These are phyloP conservation scores for Nothophytophthora sp. DNA, from an alignment of 352 stramenopile genomes.

Conservation along the genomic window DNA sequence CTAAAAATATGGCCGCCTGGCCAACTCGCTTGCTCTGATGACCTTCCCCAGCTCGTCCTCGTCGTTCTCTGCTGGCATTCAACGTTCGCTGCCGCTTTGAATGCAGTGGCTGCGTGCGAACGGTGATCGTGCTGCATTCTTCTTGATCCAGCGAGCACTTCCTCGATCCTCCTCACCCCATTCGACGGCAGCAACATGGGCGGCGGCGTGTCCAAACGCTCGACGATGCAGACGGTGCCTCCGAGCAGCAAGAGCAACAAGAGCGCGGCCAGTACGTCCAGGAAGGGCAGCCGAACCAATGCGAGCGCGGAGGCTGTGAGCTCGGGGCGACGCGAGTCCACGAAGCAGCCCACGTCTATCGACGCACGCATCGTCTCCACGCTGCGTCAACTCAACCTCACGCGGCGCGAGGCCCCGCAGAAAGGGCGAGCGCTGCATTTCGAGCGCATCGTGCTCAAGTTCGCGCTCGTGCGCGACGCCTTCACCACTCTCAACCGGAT, in stretches of 20 bases:
- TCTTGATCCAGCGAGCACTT: too few species aligned
- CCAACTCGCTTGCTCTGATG: too few species aligned
- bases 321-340: constrained; percentile 26
- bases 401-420: constrained; percentile 36
- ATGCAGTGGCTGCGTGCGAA: too few species aligned
- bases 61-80: constrained; percentile 8
- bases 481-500: constrained; percentile 70
- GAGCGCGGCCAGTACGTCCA: constrained; percentile 9
- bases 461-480: constrained; percentile 55
- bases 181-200: constrained; percentile 31
- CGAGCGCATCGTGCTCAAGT: constrained; percentile 79
- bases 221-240: background rate
- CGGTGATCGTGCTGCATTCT: too few species aligned
- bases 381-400: constrained; percentile 60
- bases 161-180: too few species aligned
- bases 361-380: constrained; percentile 70
- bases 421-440: constrained; percentile 67
- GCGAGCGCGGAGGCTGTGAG: constrained; percentile 8
- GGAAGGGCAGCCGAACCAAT: constrained; percentile 8
- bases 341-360: constrained; percentile 52
- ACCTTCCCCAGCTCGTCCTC: constrained; percentile 1
- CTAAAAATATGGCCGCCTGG: constrained; percentile 25
- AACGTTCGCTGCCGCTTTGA: too few species aligned
- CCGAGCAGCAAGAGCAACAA: constrained; percentile 1
- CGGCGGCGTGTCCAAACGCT: constrained; percentile 33